Conservation (phyloP, 2,329 filamentous ascomycete species). For the Colletotrichum sp. region DNA sequence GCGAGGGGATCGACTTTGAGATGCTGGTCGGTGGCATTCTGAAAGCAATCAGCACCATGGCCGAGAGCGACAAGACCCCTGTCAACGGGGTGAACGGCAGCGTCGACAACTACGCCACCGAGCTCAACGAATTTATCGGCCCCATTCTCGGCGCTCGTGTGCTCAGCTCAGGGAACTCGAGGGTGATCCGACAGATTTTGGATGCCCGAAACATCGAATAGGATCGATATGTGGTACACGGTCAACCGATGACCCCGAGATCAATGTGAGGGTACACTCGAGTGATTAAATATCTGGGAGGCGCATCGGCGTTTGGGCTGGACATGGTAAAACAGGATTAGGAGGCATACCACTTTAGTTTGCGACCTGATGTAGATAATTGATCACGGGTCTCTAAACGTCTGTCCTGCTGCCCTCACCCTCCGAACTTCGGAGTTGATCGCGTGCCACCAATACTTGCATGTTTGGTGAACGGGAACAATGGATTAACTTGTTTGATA, state of each 20-base stretch:
- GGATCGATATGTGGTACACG: constrained; percentile 1
- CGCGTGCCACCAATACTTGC: neutral
- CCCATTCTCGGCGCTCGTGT: constrained; percentile 58
- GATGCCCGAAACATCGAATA: constrained; percentile 61
- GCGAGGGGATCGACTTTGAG: constrained; percentile 57
- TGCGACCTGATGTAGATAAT: neutral
- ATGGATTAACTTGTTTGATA: constrained; percentile 16
- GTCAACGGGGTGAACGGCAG: constrained; percentile 24
- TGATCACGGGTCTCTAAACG: neutral
- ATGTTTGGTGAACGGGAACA: neutral
- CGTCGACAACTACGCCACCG: constrained; percentile 41
- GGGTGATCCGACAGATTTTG: constrained; percentile 55
- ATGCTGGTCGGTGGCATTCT: constrained; percentile 62
- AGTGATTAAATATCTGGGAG: constrained; percentile 24
- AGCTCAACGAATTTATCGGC: constrained; percentile 60
- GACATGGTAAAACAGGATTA: constrained; percentile 9
- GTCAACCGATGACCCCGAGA: neutral
- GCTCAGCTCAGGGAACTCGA: constrained; percentile 47
- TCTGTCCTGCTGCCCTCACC: neutral
- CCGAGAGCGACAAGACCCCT: constrained; percentile 25
- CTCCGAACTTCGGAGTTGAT: neutral
- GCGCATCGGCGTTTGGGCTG: constrained; percentile 24
- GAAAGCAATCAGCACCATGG: constrained; percentile 54
- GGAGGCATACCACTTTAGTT: constrained; percentile 16
- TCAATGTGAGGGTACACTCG: neutral